A percentile compares a stretch with the other conserved stretches of the same genome.
Conservation (phyloP, 2,329 filamentous ascomycete genomes). For the Apiospora pterosperma region DNA sequence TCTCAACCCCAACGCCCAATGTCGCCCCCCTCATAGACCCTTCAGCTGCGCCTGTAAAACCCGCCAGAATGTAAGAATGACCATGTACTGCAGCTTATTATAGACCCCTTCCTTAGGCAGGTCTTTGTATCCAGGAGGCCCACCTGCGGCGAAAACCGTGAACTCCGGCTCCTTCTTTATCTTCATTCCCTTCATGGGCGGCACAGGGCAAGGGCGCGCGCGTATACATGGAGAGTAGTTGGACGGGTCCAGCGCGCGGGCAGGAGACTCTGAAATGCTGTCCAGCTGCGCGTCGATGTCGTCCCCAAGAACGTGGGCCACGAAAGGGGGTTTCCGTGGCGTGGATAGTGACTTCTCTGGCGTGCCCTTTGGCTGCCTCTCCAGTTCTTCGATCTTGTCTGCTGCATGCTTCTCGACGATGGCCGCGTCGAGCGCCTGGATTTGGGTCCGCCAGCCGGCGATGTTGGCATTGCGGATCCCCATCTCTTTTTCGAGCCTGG, state of each 20-base stretch:
- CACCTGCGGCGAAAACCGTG: neutral
- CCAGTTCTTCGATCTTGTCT: too few species aligned
- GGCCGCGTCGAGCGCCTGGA: neutral
- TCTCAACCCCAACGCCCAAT: too few species aligned
- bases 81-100: neutral
- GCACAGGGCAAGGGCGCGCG: too few species aligned
- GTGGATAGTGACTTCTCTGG: too few species aligned
- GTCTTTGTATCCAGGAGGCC: neutral
- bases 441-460: neutral
- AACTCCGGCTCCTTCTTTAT: neutral
- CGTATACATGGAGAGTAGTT: neutral
- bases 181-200: too few species aligned
- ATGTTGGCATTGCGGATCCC: neutral
- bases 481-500: neutral
- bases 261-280: neutral
- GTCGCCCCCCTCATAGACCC: neutral
- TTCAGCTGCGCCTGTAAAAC: neutral
- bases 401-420: too few species aligned
- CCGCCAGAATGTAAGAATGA: neutral
- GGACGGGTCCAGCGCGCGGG: neutral
- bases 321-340: too few species aligned
- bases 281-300: neutral
- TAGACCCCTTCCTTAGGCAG: neutral
- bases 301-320: neutral
- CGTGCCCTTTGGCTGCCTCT: neutral